Percentiles rank a stretch among this genome's conserved stretches.
Conservation (phyloP, 2,329 filamentous ascomycete species). For the Apiospora marii region DNA sequence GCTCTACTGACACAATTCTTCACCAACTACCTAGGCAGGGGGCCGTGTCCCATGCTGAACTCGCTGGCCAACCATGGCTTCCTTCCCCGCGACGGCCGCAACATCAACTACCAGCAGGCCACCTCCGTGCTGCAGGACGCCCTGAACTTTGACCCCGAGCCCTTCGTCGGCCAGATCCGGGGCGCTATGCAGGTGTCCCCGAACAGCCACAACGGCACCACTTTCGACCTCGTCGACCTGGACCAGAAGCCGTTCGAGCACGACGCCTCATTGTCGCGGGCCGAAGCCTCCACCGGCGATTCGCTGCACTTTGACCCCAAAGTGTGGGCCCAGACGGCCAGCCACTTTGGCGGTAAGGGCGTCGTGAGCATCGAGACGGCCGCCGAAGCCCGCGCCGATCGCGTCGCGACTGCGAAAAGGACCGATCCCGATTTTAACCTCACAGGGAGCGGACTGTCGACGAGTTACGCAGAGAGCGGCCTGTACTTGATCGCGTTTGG, state of each 20-base stretch:
- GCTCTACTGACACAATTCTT: background rate
- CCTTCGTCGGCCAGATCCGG: conserved; percentile 11
- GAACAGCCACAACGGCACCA: conserved; percentile 21
- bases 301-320: conserved; percentile 10
- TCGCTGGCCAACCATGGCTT: conserved; percentile 28
- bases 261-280: conserved; percentile 26
- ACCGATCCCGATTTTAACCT: conserved; percentile 20
- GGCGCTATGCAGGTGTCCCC: conserved; percentile 11
- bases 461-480: conserved; percentile 4
- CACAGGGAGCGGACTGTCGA: background rate
- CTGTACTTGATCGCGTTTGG: conserved; percentile 20
- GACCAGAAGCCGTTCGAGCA: conserved; percentile 28
- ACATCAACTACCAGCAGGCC: background rate
- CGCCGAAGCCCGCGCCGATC: conserved; percentile 5
- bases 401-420: background rate
- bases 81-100: conserved; percentile 23
- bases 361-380: conserved; percentile 17
- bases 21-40: conserved; percentile 21
- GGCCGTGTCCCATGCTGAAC: conserved; percentile 28
- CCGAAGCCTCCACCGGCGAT: conserved; percentile 21
- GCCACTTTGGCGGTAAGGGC: background rate
- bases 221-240: conserved; percentile 26
- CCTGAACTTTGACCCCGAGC: conserved; percentile 24
- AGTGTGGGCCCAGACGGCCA: background rate
- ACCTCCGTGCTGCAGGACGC: conserved; percentile 11